Evolutionary conservation across 768 basidiomycete genomes (phyloP), one percentile per base, ranked within the genome.

Genomic region (Collybiopsis confluens): DNA sequence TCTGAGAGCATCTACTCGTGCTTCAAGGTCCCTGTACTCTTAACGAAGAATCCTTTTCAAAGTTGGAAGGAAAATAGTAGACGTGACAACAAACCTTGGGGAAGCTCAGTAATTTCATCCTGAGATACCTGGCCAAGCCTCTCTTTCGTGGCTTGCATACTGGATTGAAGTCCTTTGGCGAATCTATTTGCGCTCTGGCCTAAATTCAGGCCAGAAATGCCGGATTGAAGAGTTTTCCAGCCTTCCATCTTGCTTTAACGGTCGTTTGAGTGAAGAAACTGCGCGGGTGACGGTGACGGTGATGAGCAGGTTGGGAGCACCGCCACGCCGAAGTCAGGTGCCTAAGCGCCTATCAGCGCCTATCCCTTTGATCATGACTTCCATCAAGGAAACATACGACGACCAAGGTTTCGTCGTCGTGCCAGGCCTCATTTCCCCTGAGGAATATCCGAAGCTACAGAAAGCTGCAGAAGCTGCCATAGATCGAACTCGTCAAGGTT

Each of bases 1-100:
- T 59, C 85, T 82, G 49, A 99, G 82, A 27, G 92, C 92, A 70
- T 99, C 97, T 37, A 98, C 97, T 53, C 92, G 88, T 43, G 86
- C 78, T 71, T 99, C 97, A 59, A 99, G 84, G 65, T 96, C 92
- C 64, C 87, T 94, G 79, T 98, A 99, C 69, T 99, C 96, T 91
- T n/a, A n/a, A n/a, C n/a, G 74, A n/a, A 57, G 21, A 37, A 1
- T 1, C 27, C 26, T 51, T 41, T 28, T 45, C 45, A 48, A 33
- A 24, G 21, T 11, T 47, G 15, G 20, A 24, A 42, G 23, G n/a
- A 47, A 28, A 13, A 41, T 18, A 52, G 42, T 38, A 45, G 24
- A 20, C 24, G 23, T 30, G 10, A 43, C 36, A n/a, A 28, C 49
- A 28, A 26, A 88, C 90, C 92, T 72, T 91, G 86, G 23, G 90